Evolutionary conservation across 129 eudicot species (phyloP).

Genomic region (Logfia minima): DNA sequence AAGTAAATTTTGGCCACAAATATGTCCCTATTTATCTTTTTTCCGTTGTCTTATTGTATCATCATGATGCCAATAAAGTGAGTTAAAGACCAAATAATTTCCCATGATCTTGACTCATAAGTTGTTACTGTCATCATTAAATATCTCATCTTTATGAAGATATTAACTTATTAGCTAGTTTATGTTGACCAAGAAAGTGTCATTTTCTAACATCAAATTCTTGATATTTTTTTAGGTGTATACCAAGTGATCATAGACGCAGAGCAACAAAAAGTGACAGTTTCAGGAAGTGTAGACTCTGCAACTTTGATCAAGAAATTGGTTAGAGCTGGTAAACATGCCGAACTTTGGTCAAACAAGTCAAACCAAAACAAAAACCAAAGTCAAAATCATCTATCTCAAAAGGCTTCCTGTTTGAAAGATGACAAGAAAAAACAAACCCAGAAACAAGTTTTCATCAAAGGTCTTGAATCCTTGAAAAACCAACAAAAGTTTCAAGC

Average conservation of each 20-base stretch:
- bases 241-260: constrained; percentile 63
- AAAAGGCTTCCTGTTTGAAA: constrained; percentile 45
- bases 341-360: constrained; percentile 58
- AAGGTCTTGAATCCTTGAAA: constrained; percentile 52
- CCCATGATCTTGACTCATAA: constrained; percentile 28
- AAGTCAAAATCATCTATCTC: constrained; percentile 43
- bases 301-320: constrained; percentile 63
- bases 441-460: constrained; percentile 51
- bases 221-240: constrained; percentile 47
- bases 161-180: constrained; percentile 9
- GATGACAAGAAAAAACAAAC: constrained; percentile 48
- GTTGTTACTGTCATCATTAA: constrained; percentile 23
- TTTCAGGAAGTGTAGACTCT: constrained; percentile 68
- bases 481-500: constrained; percentile 55
- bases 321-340: constrained; percentile 71
- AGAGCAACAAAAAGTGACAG: constrained; percentile 69
- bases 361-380: constrained; percentile 37
- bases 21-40: not conserved
- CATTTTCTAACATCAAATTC: constrained; percentile 19
- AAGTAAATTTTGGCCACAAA: not conserved
- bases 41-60: not conserved
- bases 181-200: constrained; percentile 31
- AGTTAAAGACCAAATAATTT: not conserved
- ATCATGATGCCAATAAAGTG: not conserved
- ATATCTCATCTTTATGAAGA: constrained; percentile 19